Percentiles rank a stretch among this genome's conserved stretches.
phyloP scores from a whole-genome alignment of 2,329 filamentous ascomycete genomes.

The Aspergillus clavatus region DNA sequence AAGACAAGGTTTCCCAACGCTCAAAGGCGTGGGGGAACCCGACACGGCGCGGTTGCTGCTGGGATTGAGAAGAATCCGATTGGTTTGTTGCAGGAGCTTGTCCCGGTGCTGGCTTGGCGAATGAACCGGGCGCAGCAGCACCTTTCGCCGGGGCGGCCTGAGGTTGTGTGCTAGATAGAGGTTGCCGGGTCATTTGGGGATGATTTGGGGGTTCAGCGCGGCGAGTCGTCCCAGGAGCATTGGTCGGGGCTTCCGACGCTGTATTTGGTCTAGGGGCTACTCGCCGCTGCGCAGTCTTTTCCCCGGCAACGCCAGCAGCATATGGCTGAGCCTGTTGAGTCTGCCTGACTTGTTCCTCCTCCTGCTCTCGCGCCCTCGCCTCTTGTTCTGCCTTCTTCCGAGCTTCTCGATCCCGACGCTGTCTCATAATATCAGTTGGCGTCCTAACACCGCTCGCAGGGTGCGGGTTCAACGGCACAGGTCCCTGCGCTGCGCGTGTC shows the following conservation, averaged over 20 bases:
- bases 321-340: slow-evolving; percentile 29
- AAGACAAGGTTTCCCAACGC: slow-evolving; percentile 92
- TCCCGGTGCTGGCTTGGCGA: slow-evolving; percentile 21
- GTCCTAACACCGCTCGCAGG: slow-evolving; percentile 64
- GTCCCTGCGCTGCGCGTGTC: slow-evolving; percentile 47
- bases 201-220: slow-evolving; percentile 17
- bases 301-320: slow-evolving; percentile 42
- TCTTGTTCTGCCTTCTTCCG: slow-evolving; percentile 64
- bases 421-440: slow-evolving; percentile 86
- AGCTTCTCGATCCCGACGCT: slow-evolving; percentile 72
- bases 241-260: slow-evolving; percentile 1
- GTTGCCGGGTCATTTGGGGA: slow-evolving; percentile 8
- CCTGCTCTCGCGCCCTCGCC: slow-evolving; percentile 51
- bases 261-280: slow-evolving; percentile 11
- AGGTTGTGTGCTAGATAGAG: slow-evolving; percentile 22
- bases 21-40: slow-evolving; percentile 96
- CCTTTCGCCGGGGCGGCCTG: slow-evolving; percentile 19
- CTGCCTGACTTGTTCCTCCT: slow-evolving; percentile 39
- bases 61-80: slow-evolving; percentile 24
- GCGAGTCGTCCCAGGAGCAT: slow-evolving; percentile 8
- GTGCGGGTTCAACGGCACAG: slow-evolving; percentile 49
- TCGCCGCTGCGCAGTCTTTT: slow-evolving; percentile 27
- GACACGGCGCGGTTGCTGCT: slow-evolving; percentile 47
- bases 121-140: slow-evolving; percentile 15
- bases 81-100: slow-evolving; percentile 24